Conservation (phyloP, 495 filamentous ascomycete genomes). For the Podospora tetraspora region DNA sequence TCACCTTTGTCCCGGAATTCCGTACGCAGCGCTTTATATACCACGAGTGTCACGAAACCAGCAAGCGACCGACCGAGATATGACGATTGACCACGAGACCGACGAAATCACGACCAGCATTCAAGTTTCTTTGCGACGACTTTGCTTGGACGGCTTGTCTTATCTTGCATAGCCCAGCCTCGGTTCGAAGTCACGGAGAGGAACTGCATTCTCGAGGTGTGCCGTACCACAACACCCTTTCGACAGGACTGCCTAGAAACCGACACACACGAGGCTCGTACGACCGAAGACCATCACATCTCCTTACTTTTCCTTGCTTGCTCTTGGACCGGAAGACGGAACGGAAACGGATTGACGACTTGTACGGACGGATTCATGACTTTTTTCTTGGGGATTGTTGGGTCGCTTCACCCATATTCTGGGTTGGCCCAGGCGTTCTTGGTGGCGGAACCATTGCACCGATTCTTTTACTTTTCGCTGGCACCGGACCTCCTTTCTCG, state of each 20-base stretch:
- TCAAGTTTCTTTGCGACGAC: constrained; percentile 5
- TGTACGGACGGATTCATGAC: constrained; percentile 11
- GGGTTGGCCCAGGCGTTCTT: constrained; percentile 1
- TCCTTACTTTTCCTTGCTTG: constrained; percentile 2
- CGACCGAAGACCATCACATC: constrained; percentile 2
- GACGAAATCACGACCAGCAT: constrained; percentile 22
- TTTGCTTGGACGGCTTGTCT: constrained; percentile 10
- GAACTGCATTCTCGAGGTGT: background rate
- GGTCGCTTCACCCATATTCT: background rate
- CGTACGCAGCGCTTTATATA: background rate
- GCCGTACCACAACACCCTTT: background rate
- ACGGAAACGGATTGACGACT: constrained; percentile 8
- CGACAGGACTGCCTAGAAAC: background rate
- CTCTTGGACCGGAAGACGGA: constrained; percentile 10
- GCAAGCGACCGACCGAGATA: background rate
- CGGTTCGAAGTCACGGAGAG: constrained; percentile 9
- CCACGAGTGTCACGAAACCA: background rate
- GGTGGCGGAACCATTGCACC: constrained; percentile 9
- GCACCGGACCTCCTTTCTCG: background rate
- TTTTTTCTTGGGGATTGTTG: constrained; percentile 1
- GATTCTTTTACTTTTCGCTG: background rate
- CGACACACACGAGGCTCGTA: background rate
- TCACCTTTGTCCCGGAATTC: background rate
- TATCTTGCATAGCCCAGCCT: constrained; percentile 21
- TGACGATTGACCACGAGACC: background rate